Base-by-base conservation (phyloP, 306 rosid species). In the Purshia tridentata region DNA sequence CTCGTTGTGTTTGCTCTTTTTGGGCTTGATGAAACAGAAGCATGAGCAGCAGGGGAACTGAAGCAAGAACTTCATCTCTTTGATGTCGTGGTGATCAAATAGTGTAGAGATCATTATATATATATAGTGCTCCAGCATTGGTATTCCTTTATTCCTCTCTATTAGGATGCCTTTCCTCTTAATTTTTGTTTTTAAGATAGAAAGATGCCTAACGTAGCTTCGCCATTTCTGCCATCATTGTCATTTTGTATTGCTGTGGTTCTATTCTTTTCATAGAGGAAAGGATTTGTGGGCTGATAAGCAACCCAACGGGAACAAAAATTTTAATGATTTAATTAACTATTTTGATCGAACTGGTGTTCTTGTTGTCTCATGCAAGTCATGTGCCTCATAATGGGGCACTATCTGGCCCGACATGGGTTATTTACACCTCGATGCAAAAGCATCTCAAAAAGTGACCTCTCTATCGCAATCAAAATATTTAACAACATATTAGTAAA, bases 41-140 rank as follows among this genome's bases (percentile, higher is more conserved):
- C 92, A 88, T 7, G 83, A 83, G 82, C 87, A 88, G 74, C 90
- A 82, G 0, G 90, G 87, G 42, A 84, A 77, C 77, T 85, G 85
- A 74, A 85, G 35, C 72, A 85, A 79, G 83, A 87, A 79, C 80
- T 79, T 81, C 91, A 86, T 91, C 51, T 68, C 81, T 62, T 70
- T 74, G 66, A 13, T 47, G 41, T 51, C 72, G 7, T 53, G 76
- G 47, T 82, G 73, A 40, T 74, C 39, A 51, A 46, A 44, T 59
- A 66, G 58, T 69, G 49, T 76, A 72, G 57, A 74, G 64, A 69
- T 61, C 58, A 52, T 37, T 49, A 64, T 70, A 20, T 74, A 20
- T 74, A 65, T 79, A 64, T 73, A 47, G 45, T 49, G 75, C 62
- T 55, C 69, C 15, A 6, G 71, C 70, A 9, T 51, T 67, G 4